phyloP scores from a whole-genome alignment of 2,329 filamentous ascomycete genomes.

The Ceratocystiopsis minuta region DNA sequence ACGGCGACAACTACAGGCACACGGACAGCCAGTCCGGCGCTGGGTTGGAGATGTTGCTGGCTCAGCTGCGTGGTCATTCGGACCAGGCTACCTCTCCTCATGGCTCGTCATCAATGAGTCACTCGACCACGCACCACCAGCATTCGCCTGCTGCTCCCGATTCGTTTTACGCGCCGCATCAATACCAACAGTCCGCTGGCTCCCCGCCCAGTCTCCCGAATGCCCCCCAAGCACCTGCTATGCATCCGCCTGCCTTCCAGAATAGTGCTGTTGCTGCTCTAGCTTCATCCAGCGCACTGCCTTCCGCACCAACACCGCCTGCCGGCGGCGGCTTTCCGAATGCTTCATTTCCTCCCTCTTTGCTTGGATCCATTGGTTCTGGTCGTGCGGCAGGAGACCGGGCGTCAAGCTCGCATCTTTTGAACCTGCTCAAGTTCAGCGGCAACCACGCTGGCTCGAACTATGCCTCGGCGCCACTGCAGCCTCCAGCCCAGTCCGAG shows the following conservation, averaged over 20 bases:
- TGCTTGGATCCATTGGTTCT: conserved; percentile 33
- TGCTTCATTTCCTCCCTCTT: conserved; percentile 20
- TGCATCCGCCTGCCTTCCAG: no score
- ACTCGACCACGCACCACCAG: conserved; percentile 11
- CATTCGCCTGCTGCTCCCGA: conserved; percentile 7
- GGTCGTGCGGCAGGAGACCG: conserved; percentile 15
- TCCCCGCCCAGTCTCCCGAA: conserved; percentile 15
- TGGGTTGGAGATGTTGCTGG: conserved; percentile 23
- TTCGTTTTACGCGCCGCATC: neutral
- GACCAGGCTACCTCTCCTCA: conserved; percentile 8
- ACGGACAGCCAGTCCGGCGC: conserved; percentile 13
- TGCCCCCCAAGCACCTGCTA: no score
- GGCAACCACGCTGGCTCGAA: conserved; percentile 9
- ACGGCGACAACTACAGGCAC: conserved; percentile 1
- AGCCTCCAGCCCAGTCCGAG: conserved; percentile 1
- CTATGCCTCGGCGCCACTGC: no score
- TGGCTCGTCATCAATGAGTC: neutral
- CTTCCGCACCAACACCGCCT: conserved; percentile 29
- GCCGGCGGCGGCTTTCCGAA: conserved; percentile 19
- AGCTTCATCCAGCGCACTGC: conserved; percentile 9
- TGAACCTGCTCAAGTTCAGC: conserved; percentile 46
- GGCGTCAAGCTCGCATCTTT: conserved; percentile 19
- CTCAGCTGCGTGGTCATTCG: conserved; percentile 20
- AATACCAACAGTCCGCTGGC: conserved; percentile 10
- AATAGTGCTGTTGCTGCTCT: no score